Conservation (phyloP, 2,329 filamentous ascomycete genomes). For the Ceratocystis lukuohia region DNA sequence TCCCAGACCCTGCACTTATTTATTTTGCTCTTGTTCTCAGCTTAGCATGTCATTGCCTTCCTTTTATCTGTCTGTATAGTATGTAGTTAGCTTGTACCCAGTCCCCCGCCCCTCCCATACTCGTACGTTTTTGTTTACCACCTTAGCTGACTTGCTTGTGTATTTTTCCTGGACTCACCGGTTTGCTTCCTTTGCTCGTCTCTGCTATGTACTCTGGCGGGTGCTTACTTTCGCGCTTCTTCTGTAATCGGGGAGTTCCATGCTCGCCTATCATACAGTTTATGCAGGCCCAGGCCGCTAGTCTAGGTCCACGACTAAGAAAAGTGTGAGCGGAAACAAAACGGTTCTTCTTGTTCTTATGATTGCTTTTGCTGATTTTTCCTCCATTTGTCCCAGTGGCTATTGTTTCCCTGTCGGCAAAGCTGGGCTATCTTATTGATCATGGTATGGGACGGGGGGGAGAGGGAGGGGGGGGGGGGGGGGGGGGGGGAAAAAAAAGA, state of each 20-base stretch:
- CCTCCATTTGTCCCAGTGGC: not conserved
- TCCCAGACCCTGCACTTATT: not conserved
- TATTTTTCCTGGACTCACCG: not conserved
- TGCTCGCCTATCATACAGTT: not conserved
- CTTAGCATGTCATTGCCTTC: not conserved
- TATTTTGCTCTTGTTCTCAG: not conserved
- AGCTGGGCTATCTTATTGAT: conserved; percentile 1
- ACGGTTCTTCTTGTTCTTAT: not conserved
- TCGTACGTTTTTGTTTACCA: not conserved
- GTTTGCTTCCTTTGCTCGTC: not conserved
- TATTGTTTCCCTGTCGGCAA: not conserved
- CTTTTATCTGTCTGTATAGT: not conserved
- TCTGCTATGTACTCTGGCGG: not conserved
- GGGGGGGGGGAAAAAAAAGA: too few relatives aligned
- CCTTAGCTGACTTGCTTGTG: not conserved
- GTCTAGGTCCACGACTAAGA: not conserved
- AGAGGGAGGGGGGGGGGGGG: too few relatives aligned
- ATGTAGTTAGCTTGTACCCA: not conserved
- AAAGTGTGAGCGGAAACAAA: not conserved
- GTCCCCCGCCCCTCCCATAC: not conserved
- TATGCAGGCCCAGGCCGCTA: not conserved
- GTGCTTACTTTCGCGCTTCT: not conserved
- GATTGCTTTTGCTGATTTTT: not conserved
- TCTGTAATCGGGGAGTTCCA: not conserved
- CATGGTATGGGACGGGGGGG: not conserved